Percentiles rank a stretch among this genome's conserved stretches.
phyloP scores from a whole-genome alignment of 2,329 filamentous ascomycete species.

The Fusarium sp. region DNA sequence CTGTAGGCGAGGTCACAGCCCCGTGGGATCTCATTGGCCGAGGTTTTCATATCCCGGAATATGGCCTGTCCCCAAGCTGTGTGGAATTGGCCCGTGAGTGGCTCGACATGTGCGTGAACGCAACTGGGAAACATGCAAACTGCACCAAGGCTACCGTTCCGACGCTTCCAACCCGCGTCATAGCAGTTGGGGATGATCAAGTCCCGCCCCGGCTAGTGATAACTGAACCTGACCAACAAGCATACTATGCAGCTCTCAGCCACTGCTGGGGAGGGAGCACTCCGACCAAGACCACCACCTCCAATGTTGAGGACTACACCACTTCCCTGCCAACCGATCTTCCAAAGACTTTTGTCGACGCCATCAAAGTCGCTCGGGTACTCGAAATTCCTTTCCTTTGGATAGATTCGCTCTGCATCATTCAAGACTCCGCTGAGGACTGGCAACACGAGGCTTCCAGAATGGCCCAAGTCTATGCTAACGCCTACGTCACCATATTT shows the following conservation, averaged over 20 bases:
- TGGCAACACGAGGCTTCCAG: neutral
- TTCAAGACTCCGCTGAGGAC: neutral
- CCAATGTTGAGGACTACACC: neutral
- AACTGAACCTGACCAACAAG: neutral
- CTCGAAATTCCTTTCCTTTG: neutral
- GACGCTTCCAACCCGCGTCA: neutral
- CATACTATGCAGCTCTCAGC: neutral
- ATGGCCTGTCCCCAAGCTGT: neutral
- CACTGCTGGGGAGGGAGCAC: conserved; percentile 1
- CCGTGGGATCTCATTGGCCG: neutral
- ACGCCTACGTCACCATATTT: neutral
- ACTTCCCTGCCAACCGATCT: neutral
- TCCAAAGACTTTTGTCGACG: neutral
- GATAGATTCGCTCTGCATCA: neutral
- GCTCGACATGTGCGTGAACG: neutral
- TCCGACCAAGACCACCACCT: neutral
- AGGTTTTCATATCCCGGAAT: neutral
- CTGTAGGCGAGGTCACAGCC: neutral
- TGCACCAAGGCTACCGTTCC: neutral
- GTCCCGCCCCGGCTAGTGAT: neutral
- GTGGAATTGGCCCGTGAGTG: neutral
- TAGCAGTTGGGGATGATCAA: neutral
- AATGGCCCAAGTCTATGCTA: neutral
- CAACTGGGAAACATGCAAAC: neutral
- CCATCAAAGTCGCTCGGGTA: neutral